Percentiles rank a stretch among this genome's conserved stretches.
These are phyloP conservation scores for Emergomyces pasteurianus DNA, from an alignment of 2,329 filamentous ascomycete genomes.

Conservation along the genomic window DNA sequence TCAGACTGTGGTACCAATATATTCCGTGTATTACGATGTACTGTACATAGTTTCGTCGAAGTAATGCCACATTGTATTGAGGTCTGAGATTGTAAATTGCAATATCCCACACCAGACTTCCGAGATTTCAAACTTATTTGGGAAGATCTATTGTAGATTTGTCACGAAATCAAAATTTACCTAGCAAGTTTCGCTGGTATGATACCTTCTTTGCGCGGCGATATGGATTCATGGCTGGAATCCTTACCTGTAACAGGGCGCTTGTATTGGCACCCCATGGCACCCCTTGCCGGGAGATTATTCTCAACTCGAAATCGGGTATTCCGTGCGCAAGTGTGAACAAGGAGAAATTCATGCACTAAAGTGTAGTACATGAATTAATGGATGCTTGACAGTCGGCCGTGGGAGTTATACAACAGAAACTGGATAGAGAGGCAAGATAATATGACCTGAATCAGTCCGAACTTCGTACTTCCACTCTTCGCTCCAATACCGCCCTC, in stretches of 20 bases:
- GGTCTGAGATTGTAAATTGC: background rate
- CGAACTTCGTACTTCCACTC: constrained; percentile 32
- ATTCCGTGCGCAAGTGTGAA: background rate
- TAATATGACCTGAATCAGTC: background rate
- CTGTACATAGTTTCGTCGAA: background rate
- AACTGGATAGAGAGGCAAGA: background rate
- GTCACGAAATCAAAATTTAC: background rate
- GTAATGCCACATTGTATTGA: background rate
- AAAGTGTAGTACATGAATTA: background rate
- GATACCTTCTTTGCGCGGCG: background rate
- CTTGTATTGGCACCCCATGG: background rate
- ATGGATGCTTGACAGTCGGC: background rate
- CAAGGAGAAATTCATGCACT: background rate
- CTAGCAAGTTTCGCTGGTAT: background rate
- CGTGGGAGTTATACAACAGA: background rate
- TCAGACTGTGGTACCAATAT: background rate
- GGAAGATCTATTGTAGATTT: too few relatives aligned
- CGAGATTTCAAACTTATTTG: too few relatives aligned
- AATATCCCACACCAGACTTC: background rate
- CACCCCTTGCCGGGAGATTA: background rate
- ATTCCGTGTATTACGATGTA: background rate
- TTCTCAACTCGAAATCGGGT: background rate
- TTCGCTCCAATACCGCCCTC: constrained; percentile 33
- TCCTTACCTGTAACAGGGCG: background rate
- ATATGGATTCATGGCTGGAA: background rate